phyloP scores from a whole-genome alignment of 73 alveolate species.

The Paramecium sexaurelia region DNA sequence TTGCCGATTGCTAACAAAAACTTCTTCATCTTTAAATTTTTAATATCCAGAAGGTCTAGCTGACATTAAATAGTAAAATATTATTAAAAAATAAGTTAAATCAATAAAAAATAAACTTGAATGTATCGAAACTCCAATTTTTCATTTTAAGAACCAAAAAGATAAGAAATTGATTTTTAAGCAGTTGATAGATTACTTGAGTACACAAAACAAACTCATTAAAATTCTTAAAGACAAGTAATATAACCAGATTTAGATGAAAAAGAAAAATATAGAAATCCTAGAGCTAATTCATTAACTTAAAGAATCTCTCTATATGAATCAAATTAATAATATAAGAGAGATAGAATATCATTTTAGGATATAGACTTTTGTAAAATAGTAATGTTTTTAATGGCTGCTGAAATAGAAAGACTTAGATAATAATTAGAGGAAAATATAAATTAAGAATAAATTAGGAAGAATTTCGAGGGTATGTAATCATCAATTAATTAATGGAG shows the following conservation, averaged over 20 bases:
- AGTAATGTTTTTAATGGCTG: conserved; percentile 32
- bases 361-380: conserved; percentile 31
- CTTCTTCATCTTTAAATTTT: not conserved
- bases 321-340: not conserved
- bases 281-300: not conserved
- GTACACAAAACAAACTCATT: conserved; percentile 8
- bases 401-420: conserved; percentile 18
- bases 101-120: not conserved
- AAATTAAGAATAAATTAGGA: not conserved
- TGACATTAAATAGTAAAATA: not conserved
- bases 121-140: not conserved
- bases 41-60: not conserved
- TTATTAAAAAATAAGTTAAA: not conserved
- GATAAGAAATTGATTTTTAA: not conserved
- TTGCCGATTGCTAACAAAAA: not conserved
- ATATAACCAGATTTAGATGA: not conserved
- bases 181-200: not conserved
- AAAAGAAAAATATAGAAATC: not conserved
- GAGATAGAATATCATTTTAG: conserved; percentile 8
- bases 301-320: conserved; percentile 4
- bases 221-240: not conserved
- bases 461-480: conserved; percentile 27
- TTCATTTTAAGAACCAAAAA: not conserved
- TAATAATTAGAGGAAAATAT: not conserved
- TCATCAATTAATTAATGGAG: conserved; percentile 49